Evolutionary conservation across 1,139 yeast species (phyloP), one percentile per base, ranked within the genome.

Genomic region (Hansenula lynferdii): DNA sequence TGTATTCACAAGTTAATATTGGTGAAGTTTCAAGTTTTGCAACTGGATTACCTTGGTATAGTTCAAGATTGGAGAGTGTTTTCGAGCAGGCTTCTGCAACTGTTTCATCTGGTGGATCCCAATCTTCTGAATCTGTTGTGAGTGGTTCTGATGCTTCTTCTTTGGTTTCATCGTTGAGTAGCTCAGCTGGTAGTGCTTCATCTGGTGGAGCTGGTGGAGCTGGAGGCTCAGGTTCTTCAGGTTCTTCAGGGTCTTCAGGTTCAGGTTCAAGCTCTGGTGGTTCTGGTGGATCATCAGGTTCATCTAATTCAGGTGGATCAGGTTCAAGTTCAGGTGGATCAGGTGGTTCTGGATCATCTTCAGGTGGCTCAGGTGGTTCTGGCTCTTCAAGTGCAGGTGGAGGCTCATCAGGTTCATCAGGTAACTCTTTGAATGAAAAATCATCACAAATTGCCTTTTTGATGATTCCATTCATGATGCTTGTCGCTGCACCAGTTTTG

Each of bases 41-140:
- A 21, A 61, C 70, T 28, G 62, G 54, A 30, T 55, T 69, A 37
- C 70, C 72, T 51, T 68, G 73, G 73, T 68, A 67, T 52, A 61
- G 69, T 11, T 46, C 62, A 38, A 65, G 73, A 62, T 44, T 61
- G 32, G 50, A 42, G 11, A 54, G 59, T 29, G 44, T 48, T 34
- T 46, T 64, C 28, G 57, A 47, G 25, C 55, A 57, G 25, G 50
- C 58, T 42, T 41, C 53, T 39, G 24, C 56, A 36, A 41, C 48
- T 23, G 53, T 49, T 17, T 42, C 63, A 18, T 45, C 54, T 33
- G 44, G 59, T 21, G 34, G 34, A n/a, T n/a, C n/a, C n/a, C n/a
- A n/a, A 39, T 39, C 47, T 14, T 39, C 50, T n/a, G 25, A 51
- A n/a, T 43, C 26, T 12, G 15, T 10, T 12, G 26, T 24, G 5